Percentiles rank a stretch among this genome's conserved stretches.
phyloP scores from a whole-genome alignment of 140 eudicot genomes.

The Senecio squalidus region DNA sequence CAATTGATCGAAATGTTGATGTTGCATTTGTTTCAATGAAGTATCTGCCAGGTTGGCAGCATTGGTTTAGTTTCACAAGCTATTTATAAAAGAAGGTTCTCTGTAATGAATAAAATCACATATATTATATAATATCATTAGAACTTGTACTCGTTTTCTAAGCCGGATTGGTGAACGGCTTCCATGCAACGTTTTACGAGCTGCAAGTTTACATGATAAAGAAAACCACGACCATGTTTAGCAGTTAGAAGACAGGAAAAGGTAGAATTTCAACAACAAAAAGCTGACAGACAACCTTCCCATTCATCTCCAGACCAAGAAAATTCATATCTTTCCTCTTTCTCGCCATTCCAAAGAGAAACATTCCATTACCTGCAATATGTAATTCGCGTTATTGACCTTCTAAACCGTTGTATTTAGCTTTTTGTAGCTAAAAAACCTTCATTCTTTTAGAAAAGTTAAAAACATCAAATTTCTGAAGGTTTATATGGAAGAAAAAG shows the following conservation, averaged over 20 bases:
- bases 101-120: neutral
- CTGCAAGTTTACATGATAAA: slow-evolving; percentile 37
- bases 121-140: neutral
- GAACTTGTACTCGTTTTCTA: slow-evolving; percentile 49
- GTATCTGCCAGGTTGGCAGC: slow-evolving; percentile 57
- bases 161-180: slow-evolving; percentile 34
- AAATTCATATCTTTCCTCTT: slow-evolving; percentile 66
- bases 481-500: neutral
- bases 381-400: neutral
- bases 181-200: slow-evolving; percentile 69
- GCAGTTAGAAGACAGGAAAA: slow-evolving; percentile 9
- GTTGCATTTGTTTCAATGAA: slow-evolving; percentile 88
- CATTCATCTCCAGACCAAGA: slow-evolving; percentile 80
- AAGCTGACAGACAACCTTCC: slow-evolving; percentile 38
- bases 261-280: neutral
- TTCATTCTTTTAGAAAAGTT: neutral
- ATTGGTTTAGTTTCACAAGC: no score
- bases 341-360: slow-evolving; percentile 65
- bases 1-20: slow-evolving; percentile 68
- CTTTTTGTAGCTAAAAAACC: neutral
- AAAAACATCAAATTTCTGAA: neutral
- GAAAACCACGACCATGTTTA: slow-evolving; percentile 9
- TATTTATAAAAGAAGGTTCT: no score
- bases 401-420: neutral
- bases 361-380: slow-evolving; percentile 78